A percentile compares a stretch with the other conserved stretches of the same genome.
phyloP scores from a whole-genome alignment of 176 grass and related monocot genomes.

The Oryza nivara region DNA sequence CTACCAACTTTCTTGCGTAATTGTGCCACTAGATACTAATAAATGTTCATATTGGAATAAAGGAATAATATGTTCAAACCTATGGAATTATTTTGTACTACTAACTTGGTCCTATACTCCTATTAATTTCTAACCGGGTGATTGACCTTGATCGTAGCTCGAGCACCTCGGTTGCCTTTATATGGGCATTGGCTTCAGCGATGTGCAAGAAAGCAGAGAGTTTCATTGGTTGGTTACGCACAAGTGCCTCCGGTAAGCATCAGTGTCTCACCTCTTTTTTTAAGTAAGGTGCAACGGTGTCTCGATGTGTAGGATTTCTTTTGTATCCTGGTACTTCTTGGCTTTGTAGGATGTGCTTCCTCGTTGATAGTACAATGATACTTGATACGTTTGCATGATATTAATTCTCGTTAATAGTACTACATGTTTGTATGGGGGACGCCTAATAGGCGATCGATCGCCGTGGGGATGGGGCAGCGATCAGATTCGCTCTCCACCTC shows the following conservation, averaged over 20 bases:
- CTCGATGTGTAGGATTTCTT: conserved; percentile 18
- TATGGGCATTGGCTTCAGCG: conserved; percentile 20
- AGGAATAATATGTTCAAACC: too few species aligned
- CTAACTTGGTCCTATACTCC: background rate
- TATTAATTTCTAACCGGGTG: conserved; percentile 22
- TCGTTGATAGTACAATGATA: background rate
- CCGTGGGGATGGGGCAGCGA: too few species aligned
- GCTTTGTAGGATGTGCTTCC: background rate
- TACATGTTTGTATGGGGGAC: too few species aligned
- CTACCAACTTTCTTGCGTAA: too few species aligned
- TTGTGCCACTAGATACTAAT: too few species aligned
- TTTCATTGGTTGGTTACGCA: background rate
- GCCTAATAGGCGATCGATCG: too few species aligned
- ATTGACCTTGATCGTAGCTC: conserved; percentile 43
- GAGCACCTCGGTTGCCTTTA: conserved; percentile 25
- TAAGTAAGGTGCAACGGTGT: too few species aligned
- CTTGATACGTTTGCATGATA: background rate
- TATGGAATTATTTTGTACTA: too few species aligned
- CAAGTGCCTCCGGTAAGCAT: background rate
- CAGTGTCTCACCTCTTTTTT: background rate
- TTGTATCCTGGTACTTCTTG: background rate
- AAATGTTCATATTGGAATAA: too few species aligned
- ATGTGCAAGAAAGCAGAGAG: conserved; percentile 34
- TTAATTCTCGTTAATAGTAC: background rate
- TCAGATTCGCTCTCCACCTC: too few species aligned